Evolutionary conservation across 177 flowering plant genomes (phyloP), one percentile per base, ranked within the genome.

Genomic region (Telopea speciosissima): DNA sequence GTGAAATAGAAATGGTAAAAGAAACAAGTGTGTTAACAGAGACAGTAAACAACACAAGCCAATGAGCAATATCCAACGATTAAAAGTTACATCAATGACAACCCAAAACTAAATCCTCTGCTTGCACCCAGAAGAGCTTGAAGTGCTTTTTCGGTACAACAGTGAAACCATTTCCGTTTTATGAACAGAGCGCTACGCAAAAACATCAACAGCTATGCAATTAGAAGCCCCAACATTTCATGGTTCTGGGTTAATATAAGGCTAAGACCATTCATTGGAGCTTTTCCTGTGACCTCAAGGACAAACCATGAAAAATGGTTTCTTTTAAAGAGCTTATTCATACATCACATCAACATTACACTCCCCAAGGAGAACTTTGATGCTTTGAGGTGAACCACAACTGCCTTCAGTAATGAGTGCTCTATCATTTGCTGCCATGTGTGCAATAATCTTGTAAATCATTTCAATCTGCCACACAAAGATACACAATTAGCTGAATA

Each of bases 361-460:
- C 76, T 95, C 97, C 56, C 93, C 90, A 5, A 89, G 89, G 77
- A 81, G 88, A 70, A 89, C 97, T 78, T 89, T 92, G 77, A 95
- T 69, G 83, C 96, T 92, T 45, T 90, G 83, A n/a, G 97, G 99
- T 44, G 97, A 90, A 42, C 97, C 99, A 70, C 99, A 94, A 68
- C 80, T 83, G 72, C 99, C 99, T 77, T 94, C 99, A 16, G 97
- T 92, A 75, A 94, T 87, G 8, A 94, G 78, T 14, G 90, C 99
- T 86, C 99, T 86, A 73, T 92, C 97, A 72, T 94, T 94, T 42
- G 97, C 97, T 28, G 91, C 91, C 93, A 94, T 94, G 77, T 94
- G 99, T 5, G 90, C 93, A 10, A 94, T 76, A 22, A 94, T 92
- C 88, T 94, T 94, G 89, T 92, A 86, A 52, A 94, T 90, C 97